Percentiles rank a stretch among this genome's conserved stretches.
Conservation (phyloP, 2,329 filamentous ascomycete species). For the Clarireedia sp. region DNA sequence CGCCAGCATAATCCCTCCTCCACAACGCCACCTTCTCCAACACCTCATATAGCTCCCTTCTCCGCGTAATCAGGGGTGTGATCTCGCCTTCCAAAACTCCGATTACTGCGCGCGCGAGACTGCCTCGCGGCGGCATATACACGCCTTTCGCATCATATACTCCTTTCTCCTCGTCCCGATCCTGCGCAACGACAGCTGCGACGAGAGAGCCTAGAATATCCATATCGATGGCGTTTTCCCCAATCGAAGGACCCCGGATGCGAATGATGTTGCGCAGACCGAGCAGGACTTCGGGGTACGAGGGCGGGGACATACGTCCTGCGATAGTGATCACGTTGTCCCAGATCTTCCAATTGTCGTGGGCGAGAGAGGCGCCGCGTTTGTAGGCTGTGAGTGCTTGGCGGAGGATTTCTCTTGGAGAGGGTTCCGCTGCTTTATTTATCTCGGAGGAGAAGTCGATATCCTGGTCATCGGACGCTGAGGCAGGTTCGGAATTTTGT, state of each 20-base stretch:
- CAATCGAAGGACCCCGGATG: slow-evolving; percentile 55
- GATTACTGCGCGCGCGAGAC: slow-evolving; percentile 54
- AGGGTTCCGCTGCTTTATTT: slow-evolving; percentile 22
- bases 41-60: slow-evolving; percentile 68
- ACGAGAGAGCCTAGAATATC: slow-evolving; percentile 66
- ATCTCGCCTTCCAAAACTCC: slow-evolving; percentile 68
- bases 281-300: slow-evolving; percentile 66
- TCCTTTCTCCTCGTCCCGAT: slow-evolving; percentile 25
- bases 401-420: slow-evolving; percentile 43
- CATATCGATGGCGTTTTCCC: slow-evolving; percentile 71
- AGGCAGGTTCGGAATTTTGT: background rate
- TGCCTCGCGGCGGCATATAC: slow-evolving; percentile 46
- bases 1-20: slow-evolving; percentile 57
- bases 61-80: slow-evolving; percentile 75
- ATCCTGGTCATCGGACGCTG: background rate
- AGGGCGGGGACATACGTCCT: slow-evolving; percentile 66
- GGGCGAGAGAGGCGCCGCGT: slow-evolving; percentile 72
- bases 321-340: slow-evolving; percentile 89
- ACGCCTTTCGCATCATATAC: slow-evolving; percentile 17
- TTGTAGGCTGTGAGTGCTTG: slow-evolving; percentile 82
- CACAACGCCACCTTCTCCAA: slow-evolving; percentile 67
- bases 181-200: slow-evolving; percentile 54
- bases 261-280: slow-evolving; percentile 69
- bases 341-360: slow-evolving; percentile 90
- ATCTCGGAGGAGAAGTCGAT: background rate